Evolutionary conservation across 805 yeast genomes (phyloP), one percentile per base, ranked within the genome.

Genomic region (Brettanomyces anomalus): DNA sequence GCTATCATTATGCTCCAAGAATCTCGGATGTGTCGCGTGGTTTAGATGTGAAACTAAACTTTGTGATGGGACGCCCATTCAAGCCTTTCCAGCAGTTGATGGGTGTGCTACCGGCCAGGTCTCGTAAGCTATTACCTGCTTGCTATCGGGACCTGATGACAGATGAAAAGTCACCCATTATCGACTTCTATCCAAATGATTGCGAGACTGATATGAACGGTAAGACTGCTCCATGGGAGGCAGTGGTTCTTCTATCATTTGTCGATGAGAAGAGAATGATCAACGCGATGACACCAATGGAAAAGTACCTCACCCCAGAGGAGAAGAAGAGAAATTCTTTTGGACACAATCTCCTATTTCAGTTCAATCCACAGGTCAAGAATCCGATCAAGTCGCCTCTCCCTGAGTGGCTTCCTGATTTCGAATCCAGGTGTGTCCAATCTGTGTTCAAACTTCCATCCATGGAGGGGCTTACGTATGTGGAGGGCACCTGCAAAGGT

Each of bases 91-190:
- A 93, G 60, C 98, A 93, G 66, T 73, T 93, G 54, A 93, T 90
- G 98, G 90, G 96, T 16, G 98, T 93, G 18, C 69, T 93, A 50
- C 98, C 98, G 1, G 96, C 90, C 18, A 79, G 97, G 68, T 88
- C 97, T 4, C 77, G 75, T 42, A 68, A 71, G 37, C 72, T 93
- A 51, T 78, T 93, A 56, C 97, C 98, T 1, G 59, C 70, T 6
- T 77, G 77, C 16, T 84, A 83, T 60, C 76, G 95, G 61, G 73
- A 80, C 3, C 69, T 93, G 49, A 89, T 93, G 96, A 78, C 81
- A 13, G 95, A 89, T 45, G 79, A 78, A 37, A 70, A 71, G 37
- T 89, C 97, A 6, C 95, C 96, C 21, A 87, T 93, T 50, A 72
- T 73, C 43, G 97, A 88, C 54, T 88, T 87, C 55, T 93, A 93